Evolutionary conservation across 1,139 yeast species (phyloP), one percentile per base, ranked within the genome.

Genomic region (Arxiozyma slooffiae): DNA sequence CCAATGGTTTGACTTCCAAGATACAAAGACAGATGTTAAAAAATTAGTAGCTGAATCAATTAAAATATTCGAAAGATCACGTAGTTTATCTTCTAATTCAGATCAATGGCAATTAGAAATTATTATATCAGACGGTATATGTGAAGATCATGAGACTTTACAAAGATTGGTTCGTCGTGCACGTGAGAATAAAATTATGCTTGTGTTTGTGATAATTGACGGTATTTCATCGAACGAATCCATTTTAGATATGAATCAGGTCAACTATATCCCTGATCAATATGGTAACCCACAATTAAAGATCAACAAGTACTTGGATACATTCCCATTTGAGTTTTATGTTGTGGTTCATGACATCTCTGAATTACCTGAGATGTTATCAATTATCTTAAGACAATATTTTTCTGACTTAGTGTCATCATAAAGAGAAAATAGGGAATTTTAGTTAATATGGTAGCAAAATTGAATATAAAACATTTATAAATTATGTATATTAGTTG

Each of bases 261-360:
- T 90, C 38, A 80, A 77, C 53, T 94, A 90, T 62, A 74, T 78
- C 18, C 81, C 86, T 38, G 84, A 81, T 56, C 74, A 70, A n/a
- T 73, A 75, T 48, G 97, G 97, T 3, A 78, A 78, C 51, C 76
- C 81, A 79, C 78, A 78, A 44, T 72, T 94, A 57, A 78, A 84
- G 65, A 94, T 94, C 54, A 84, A 81, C 54, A 85, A 83, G 60
- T 94, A 94, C 61, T 76, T 94, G 69, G 97, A 92, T 60, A 79
- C 86, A 24, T 94, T 94, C 80, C 97, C 98, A 59, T 94, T 94
- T 69, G 97, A 94, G 64, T 92, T 85, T 67, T 94, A 90, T 62
- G 96, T 92, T 53, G 92, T 94, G 59, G 97, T 94, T 39, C 82
- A 87, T 61, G 82, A 92, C 63, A 86, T 94, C 56, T 76, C 77